Conservation (phyloP, 495 filamentous ascomycete genomes). For the Penicillium argentinense region DNA sequence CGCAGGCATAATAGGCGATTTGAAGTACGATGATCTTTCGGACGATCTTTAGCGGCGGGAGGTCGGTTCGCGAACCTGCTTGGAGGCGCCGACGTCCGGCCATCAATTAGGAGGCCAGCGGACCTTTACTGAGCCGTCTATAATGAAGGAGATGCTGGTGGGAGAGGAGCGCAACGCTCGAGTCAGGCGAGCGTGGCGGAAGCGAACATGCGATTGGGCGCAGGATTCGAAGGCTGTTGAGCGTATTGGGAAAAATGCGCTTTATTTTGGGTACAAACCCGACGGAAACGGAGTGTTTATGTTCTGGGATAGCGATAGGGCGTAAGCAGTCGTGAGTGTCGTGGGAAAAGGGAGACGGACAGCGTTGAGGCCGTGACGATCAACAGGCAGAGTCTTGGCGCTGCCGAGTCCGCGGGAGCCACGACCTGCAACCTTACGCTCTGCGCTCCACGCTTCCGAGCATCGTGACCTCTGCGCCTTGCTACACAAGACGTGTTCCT, state of each 20-base stretch:
- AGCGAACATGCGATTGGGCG: slow-evolving; percentile 11
- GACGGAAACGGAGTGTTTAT: too few relatives aligned
- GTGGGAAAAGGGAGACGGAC: slow-evolving; percentile 7
- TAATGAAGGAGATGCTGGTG: not conserved
- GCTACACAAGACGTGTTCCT: not conserved
- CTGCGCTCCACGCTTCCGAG: not conserved
- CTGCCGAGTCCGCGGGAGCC: slow-evolving; percentile 18
- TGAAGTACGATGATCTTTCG: slow-evolving; percentile 88
- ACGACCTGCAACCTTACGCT: slow-evolving; percentile 9
- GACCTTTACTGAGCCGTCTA: slow-evolving; percentile 8
- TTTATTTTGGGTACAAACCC: too few relatives aligned
- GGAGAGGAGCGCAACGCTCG: slow-evolving; percentile 11
- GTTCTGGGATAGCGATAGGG: not conserved
- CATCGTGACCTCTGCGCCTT: not conserved
- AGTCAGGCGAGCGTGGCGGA: slow-evolving; percentile 3
- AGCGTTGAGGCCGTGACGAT: slow-evolving; percentile 13
- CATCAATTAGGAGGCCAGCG: slow-evolving; percentile 49
- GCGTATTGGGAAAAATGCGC: too few relatives aligned
- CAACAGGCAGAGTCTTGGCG: slow-evolving; percentile 32
- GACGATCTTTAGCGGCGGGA: slow-evolving; percentile 81
- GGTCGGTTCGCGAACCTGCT: slow-evolving; percentile 75
- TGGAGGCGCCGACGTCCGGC: slow-evolving; percentile 75
- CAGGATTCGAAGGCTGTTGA: not conserved
- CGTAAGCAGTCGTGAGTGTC: slow-evolving; percentile 2
- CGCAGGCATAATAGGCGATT: slow-evolving; percentile 73